Conservation (phyloP, 805 yeast species). For the Wickerhamiella australiensis region DNA sequence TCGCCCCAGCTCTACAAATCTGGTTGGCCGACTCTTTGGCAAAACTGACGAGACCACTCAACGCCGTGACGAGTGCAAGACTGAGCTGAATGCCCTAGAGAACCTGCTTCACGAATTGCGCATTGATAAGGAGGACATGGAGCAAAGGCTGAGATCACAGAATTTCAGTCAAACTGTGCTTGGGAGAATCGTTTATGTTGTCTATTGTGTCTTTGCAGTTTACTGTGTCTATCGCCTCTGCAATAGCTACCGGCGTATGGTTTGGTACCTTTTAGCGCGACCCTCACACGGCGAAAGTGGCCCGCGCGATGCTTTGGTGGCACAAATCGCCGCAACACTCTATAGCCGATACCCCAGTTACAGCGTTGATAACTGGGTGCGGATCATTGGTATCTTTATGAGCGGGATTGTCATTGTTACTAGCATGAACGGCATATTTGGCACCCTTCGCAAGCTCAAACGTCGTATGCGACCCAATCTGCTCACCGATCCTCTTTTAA, state of each 20-base stretch:
- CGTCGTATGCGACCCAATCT: conserved; percentile 13
- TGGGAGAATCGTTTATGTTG: conserved; percentile 24
- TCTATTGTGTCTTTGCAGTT: conserved; percentile 28
- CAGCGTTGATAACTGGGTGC: conserved; percentile 29
- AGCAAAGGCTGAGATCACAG: conserved; percentile 23
- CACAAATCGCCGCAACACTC: conserved; percentile 17
- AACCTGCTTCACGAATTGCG: conserved; percentile 26
- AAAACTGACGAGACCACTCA: conserved; percentile 16
- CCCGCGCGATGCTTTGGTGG: conserved; percentile 22
- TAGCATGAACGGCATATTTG: conserved; percentile 29
- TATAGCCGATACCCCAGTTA: conserved; percentile 15
- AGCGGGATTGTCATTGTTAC: conserved; percentile 31
- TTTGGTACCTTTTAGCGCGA: conserved; percentile 20
- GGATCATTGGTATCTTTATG: conserved; percentile 32
- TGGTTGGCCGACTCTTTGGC: conserved; percentile 23
- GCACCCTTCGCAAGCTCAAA: conserved; percentile 15
- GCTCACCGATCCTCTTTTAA: conserved; percentile 23
- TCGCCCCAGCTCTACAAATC: conserved; percentile 22
- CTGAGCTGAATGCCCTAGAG: conserved; percentile 29
- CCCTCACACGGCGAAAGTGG: conserved; percentile 11
- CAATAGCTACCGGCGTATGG: conserved; percentile 23
- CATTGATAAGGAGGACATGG: conserved; percentile 24
- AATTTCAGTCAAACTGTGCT: conserved; percentile 22
- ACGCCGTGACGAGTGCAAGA: conserved; percentile 17
- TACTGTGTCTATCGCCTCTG: conserved; percentile 34